These are phyloP conservation scores for Tripterygium wilfordii DNA, from an alignment of 177 flowering plant species.

Conservation along the genomic window DNA sequence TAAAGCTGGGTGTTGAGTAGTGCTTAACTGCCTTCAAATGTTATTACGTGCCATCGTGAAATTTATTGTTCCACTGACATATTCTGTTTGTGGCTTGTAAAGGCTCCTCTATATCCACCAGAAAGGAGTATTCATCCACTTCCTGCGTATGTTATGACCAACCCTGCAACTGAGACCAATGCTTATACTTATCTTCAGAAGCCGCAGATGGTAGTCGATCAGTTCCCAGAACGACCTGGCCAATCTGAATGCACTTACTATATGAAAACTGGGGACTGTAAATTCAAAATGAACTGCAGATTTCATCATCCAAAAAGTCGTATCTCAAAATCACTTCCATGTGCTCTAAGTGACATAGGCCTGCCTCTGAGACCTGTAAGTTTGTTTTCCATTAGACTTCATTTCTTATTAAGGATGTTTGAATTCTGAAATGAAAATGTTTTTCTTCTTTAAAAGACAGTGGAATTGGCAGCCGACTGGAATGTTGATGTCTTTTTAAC, in stretches of 20 bases:
- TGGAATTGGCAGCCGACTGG: too few relatives aligned
- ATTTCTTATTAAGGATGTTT: too few relatives aligned
- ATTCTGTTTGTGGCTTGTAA: conserved; percentile 15
- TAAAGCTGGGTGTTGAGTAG: too few relatives aligned
- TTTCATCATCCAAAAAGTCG: conserved; percentile 86
- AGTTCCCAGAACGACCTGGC: conserved; percentile 89
- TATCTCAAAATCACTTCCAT: conserved; percentile 27
- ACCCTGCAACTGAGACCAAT: conserved; percentile 24
- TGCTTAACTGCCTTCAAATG: not conserved
- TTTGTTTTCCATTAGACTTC: conserved; percentile 8
- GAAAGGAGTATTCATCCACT: conserved; percentile 40
- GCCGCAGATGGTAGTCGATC: conserved; percentile 39
- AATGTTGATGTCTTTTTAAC: too few relatives aligned
- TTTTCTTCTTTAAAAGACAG: too few relatives aligned
- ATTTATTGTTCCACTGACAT: not conserved
- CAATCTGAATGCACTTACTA: conserved; percentile 79
- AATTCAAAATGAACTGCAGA: conserved; percentile 70
- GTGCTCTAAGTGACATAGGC: conserved; percentile 67
- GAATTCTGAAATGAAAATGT: too few relatives aligned
- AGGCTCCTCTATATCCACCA: conserved; percentile 46
- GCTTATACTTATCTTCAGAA: conserved; percentile 30
- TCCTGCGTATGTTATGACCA: conserved; percentile 33
- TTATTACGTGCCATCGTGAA: too few relatives aligned
- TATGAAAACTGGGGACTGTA: conserved; percentile 89
- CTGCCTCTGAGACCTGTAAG: conserved; percentile 94